Conservation (phyloP, 805 yeast genomes). For the Saccharomycopsis sp. region DNA sequence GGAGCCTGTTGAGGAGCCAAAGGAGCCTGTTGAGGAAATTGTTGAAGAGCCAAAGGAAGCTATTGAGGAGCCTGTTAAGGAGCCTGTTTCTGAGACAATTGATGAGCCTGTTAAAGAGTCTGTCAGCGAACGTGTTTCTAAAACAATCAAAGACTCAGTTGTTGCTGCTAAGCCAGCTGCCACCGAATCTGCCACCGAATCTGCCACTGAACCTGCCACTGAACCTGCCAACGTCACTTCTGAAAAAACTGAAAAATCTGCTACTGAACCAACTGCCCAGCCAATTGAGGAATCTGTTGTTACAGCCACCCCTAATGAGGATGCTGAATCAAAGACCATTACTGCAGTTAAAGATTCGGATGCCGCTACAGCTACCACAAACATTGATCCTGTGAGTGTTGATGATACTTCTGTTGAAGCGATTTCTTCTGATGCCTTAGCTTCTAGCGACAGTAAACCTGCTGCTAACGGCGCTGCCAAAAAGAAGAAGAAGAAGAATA, state of each 20-base stretch:
- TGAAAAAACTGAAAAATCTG: too few relatives aligned
- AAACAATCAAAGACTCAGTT: not conserved
- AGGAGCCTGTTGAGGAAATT: not conserved
- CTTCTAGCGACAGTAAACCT: not conserved
- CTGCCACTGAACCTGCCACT: not conserved
- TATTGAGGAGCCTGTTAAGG: too few relatives aligned
- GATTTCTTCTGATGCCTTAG: not conserved
- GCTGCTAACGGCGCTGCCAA: not conserved
- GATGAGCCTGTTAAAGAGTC: not conserved
- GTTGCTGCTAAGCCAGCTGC: not conserved
- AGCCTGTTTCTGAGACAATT: too few relatives aligned
- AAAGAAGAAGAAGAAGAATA: not conserved
- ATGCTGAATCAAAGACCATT: not conserved
- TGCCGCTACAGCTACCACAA: too few relatives aligned
- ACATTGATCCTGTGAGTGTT: too few relatives aligned
- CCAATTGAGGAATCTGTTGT: not conserved
- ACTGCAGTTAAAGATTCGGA: too few relatives aligned
- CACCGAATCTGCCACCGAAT: slow-evolving; percentile 7
- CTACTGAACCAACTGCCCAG: not conserved
- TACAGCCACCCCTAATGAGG: not conserved
- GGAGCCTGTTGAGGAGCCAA: not conserved
- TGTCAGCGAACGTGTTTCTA: not conserved
- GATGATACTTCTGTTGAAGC: not conserved
- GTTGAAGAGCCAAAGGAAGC: not conserved
- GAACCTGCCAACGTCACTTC: not conserved